Percentiles rank a stretch among this genome's conserved stretches.
phyloP scores from a whole-genome alignment of 305 asterid genomes.

The Fraxinus paxiana region DNA sequence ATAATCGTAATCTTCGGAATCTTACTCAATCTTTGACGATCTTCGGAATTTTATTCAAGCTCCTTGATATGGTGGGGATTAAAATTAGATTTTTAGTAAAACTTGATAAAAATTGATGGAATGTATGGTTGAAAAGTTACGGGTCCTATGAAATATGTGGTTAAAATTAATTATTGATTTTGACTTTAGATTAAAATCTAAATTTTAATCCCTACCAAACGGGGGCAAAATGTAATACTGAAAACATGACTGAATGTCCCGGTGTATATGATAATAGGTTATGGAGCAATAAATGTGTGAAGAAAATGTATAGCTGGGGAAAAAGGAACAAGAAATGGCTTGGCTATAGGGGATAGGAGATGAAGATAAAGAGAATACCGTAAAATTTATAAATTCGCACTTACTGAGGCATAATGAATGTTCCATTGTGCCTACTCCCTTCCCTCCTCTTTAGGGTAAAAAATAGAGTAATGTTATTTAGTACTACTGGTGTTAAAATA shows the following conservation, averaged over 20 bases:
- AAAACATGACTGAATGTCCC: slow-evolving; percentile 1
- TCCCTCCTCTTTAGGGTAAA: background rate
- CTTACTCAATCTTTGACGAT: no score
- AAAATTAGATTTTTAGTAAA: background rate
- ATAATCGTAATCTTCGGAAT: no score
- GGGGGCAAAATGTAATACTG: background rate
- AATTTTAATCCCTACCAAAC: background rate
- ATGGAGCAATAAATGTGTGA: background rate
- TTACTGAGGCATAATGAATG: background rate
- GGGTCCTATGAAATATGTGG: background rate
- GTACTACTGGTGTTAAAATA: background rate
- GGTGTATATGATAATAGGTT: background rate
- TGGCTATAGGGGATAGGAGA: background rate
- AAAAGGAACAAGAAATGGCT: background rate
- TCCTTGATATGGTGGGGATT: background rate
- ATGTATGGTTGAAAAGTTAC: background rate
- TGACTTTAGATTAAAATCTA: no score
- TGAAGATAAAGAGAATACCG: background rate
- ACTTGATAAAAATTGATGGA: background rate
- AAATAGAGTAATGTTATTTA: background rate
- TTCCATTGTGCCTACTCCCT: background rate
- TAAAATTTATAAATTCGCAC: background rate
- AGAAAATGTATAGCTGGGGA: background rate
- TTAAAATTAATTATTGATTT: background rate
- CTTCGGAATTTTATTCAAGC: no score